A percentile compares a stretch with the other conserved stretches of the same genome.
phyloP scores from a whole-genome alignment of 768 basidiomycete species.

The Phaeotremella skinneri region DNA sequence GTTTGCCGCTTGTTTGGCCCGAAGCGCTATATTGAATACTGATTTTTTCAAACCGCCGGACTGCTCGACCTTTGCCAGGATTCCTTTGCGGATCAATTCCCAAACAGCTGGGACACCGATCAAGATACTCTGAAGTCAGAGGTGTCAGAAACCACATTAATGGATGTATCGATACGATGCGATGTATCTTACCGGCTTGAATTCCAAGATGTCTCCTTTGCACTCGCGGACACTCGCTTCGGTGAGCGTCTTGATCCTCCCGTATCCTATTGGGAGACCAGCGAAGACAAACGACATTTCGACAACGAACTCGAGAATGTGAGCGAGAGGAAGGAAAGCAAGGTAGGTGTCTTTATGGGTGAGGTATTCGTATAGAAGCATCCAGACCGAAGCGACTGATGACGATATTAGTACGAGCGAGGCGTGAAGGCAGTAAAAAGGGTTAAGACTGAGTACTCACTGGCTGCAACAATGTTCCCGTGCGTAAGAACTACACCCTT shows the following conservation, averaged over 20 bases:
- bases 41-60: constrained; percentile 66
- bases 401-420: too few species aligned
- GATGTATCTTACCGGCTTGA: constrained; percentile 59
- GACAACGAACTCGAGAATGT: constrained; percentile 93
- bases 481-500: constrained; percentile 93
- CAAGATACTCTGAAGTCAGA: constrained; percentile 62
- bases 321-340: constrained; percentile 89
- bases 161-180: not conserved
- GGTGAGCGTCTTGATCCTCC: constrained; percentile 91
- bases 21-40: constrained; percentile 75
- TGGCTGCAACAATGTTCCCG: constrained; percentile 74
- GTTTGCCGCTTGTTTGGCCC: constrained; percentile 63
- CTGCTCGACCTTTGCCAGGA: constrained; percentile 72
- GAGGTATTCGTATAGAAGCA: constrained; percentile 62
- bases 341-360: constrained; percentile 64
- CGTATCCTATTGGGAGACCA: constrained; percentile 82
- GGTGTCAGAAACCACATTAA: not conserved
- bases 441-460: constrained; percentile 23
- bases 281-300: constrained; percentile 73
- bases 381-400: constrained; percentile 70
- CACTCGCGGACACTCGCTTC: constrained; percentile 86
- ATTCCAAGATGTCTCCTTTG: constrained; percentile 78
- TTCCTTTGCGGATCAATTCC: constrained; percentile 96
- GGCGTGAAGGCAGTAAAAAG: constrained; percentile 10
- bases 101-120: constrained; percentile 94